A percentile compares a stretch with the other conserved stretches of the same genome.
Conservation (phyloP, 2,329 filamentous ascomycete species). For the Pseudogymnoascus verrucosus region DNA sequence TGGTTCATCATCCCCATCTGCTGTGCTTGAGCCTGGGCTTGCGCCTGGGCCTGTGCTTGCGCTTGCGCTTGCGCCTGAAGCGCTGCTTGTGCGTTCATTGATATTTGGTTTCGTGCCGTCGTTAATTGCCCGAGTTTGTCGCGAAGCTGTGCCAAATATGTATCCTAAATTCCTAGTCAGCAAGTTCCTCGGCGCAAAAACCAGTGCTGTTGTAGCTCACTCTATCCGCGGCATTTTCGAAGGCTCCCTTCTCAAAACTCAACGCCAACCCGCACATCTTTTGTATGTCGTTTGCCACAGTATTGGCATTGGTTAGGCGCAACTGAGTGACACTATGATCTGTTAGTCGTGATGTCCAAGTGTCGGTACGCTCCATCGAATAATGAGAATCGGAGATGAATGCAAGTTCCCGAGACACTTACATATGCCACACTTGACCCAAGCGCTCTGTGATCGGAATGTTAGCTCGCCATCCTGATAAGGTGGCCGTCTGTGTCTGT, state of each 20-base stretch:
- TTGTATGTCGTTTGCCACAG: background rate
- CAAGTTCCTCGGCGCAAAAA: background rate
- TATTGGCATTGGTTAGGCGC: conserved; percentile 3
- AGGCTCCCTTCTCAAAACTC: conserved; percentile 9
- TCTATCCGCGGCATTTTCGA: conserved; percentile 7
- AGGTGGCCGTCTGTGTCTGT: conserved; percentile 17
- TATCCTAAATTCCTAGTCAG: conserved; percentile 9
- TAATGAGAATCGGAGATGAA: background rate
- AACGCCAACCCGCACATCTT: conserved; percentile 9
- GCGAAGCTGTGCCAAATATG: conserved; percentile 12
- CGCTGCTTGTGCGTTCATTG: conserved; percentile 38
- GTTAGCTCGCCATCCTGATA: conserved; percentile 23
- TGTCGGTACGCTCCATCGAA: background rate
- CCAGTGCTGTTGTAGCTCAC: background rate
- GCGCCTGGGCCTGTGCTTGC: conserved; percentile 33
- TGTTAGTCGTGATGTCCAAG: background rate
- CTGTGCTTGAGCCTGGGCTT: conserved; percentile 32
- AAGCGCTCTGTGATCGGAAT: conserved; percentile 24
- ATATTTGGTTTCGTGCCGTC: conserved; percentile 21
- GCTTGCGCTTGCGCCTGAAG: conserved; percentile 29
- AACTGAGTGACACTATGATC: conserved; percentile 9
- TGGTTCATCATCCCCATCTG: conserved; percentile 48
- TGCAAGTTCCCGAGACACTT: conserved; percentile 15
- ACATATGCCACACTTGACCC: conserved; percentile 26
- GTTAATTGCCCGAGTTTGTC: conserved; percentile 24